Percentiles rank a stretch among this genome's conserved stretches.
These are phyloP conservation scores for Hortaea sp. DNA, from an alignment of 2,329 filamentous ascomycete species.

Conservation along the genomic window DNA sequence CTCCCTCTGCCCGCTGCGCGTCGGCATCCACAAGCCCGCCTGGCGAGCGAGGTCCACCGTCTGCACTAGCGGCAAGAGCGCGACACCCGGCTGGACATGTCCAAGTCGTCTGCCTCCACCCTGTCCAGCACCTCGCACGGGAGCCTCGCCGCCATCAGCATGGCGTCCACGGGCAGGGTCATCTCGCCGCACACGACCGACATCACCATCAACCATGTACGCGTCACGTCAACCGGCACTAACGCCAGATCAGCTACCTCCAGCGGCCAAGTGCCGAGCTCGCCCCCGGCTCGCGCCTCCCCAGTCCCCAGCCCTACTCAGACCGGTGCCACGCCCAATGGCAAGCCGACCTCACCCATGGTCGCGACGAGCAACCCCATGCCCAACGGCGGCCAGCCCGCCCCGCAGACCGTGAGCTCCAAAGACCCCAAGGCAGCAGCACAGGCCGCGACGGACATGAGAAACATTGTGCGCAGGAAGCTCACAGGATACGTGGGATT, in stretches of 20 bases:
- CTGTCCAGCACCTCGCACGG: slow-evolving; percentile 2
- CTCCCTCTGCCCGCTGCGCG: slow-evolving; percentile 4
- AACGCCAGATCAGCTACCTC: slow-evolving; percentile 28
- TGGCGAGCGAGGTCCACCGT: slow-evolving; percentile 2
- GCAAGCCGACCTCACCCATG: slow-evolving; percentile 44
- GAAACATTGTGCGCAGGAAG: slow-evolving; percentile 97
- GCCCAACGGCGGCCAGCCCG: slow-evolving; percentile 37
- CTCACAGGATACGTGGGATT: slow-evolving; percentile 97
- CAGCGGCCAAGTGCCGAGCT: slow-evolving; percentile 31
- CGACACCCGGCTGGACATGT: background rate
- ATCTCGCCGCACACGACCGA: slow-evolving; percentile 15
- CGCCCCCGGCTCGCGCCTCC: slow-evolving; percentile 37
- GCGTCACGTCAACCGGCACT: slow-evolving; percentile 8
- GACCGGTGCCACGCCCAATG: slow-evolving; percentile 33
- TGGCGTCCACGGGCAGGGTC: slow-evolving; percentile 12
- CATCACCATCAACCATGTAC: slow-evolving; percentile 10
- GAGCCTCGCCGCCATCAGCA: slow-evolving; percentile 5
- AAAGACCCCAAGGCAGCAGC: slow-evolving; percentile 52
- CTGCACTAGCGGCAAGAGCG: slow-evolving; percentile 1
- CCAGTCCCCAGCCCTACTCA: slow-evolving; percentile 27
- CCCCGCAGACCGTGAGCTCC: slow-evolving; percentile 51
- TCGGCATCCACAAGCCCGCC: slow-evolving; percentile 1
- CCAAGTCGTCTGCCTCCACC: slow-evolving; percentile 10
- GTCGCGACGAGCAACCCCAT: slow-evolving; percentile 50
- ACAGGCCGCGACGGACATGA: slow-evolving; percentile 47